These are phyloP conservation scores for Marasmius tenuissimus DNA, from an alignment of 1,284 basidiomycete species.

Conservation along the genomic window DNA sequence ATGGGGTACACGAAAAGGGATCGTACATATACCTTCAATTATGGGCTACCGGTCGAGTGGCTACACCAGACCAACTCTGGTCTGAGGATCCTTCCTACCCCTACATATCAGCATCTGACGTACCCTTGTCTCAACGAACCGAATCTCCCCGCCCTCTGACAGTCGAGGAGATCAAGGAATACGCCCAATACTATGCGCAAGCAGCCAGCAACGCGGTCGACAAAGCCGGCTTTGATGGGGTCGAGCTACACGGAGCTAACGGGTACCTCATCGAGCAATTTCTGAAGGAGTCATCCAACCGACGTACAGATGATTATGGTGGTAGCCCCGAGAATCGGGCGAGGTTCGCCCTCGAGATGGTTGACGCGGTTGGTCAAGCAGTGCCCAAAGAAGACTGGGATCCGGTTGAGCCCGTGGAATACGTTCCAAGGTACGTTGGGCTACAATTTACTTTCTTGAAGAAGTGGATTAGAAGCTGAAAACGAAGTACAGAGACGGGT, in stretches of 20 bases:
- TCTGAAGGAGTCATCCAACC: constrained; percentile 35
- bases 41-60: constrained; percentile 44
- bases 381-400: constrained; percentile 36
- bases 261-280: constrained; percentile 41
- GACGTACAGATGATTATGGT: constrained; percentile 50
- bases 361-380: constrained; percentile 31
- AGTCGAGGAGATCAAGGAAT: constrained; percentile 38
- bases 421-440: constrained; percentile 32
- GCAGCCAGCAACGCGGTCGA: constrained; percentile 37
- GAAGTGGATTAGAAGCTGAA: too few species aligned
- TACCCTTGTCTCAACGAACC: constrained; percentile 8
- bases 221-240: constrained; percentile 25
- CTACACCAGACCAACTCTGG: constrained; percentile 27
- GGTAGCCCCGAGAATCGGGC: constrained; percentile 45
- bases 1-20: constrained; percentile 38
- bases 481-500: constrained; percentile 32
- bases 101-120: constrained; percentile 15
- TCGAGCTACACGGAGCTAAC: constrained; percentile 29
- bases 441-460: too few species aligned
- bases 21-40: constrained; percentile 46
- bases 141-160: constrained; percentile 18
- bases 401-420: constrained; percentile 57
- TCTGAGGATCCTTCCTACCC: constrained; percentile 17
- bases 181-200: constrained; percentile 26
- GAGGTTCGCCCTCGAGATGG: constrained; percentile 38